Evolutionary conservation across 2,329 filamentous ascomycete genomes (phyloP).

Genomic region (Coniochaeta sp.): DNA sequence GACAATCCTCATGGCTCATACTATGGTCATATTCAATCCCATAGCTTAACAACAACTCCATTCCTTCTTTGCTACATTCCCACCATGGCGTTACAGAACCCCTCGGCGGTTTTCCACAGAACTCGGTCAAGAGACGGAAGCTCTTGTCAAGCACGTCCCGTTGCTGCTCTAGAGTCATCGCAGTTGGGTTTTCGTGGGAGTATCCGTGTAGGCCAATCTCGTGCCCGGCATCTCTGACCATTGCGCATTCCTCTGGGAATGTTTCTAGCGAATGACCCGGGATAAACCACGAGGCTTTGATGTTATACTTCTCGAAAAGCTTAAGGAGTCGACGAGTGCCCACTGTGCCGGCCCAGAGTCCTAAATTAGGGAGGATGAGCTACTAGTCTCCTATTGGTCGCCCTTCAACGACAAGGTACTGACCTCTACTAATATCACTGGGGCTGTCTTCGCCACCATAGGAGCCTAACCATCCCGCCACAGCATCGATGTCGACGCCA

Average conservation of each 20-base stretch:
- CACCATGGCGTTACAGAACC: slow-evolving; percentile 70
- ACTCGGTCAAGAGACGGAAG: slow-evolving; percentile 61
- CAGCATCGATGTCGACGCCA: slow-evolving; percentile 24
- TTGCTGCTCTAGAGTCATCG: slow-evolving; percentile 65
- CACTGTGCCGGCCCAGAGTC: slow-evolving; percentile 61
- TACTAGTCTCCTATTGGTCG: too few relatives aligned
- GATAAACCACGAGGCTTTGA: slow-evolving; percentile 54
- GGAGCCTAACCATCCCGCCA: slow-evolving; percentile 23
- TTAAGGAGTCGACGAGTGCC: slow-evolving; percentile 60
- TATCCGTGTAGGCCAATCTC: slow-evolving; percentile 39
- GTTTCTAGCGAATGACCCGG: slow-evolving; percentile 41
- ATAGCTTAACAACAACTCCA: slow-evolving; percentile 54
- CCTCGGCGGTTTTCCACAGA: slow-evolving; percentile 63
- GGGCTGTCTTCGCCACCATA: slow-evolving; percentile 23
- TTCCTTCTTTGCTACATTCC: slow-evolving; percentile 62
- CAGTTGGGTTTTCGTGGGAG: slow-evolving; percentile 32
- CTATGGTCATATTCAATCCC: slow-evolving; percentile 63
- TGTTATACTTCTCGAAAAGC: slow-evolving; percentile 64
- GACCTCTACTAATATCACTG: slow-evolving; percentile 21
- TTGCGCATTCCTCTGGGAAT: slow-evolving; percentile 31
- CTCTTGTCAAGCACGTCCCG: slow-evolving; percentile 68
- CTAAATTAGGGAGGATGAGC: slow-evolving; percentile 25
- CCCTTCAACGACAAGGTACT: not conserved
- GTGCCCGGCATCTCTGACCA: slow-evolving; percentile 37
- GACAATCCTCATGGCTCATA: slow-evolving; percentile 57